Evolutionary conservation across 1,139 yeast genomes (phyloP), one percentile per base, ranked within the genome.

Genomic region (Nakaseomyces uthaithaninus): DNA sequence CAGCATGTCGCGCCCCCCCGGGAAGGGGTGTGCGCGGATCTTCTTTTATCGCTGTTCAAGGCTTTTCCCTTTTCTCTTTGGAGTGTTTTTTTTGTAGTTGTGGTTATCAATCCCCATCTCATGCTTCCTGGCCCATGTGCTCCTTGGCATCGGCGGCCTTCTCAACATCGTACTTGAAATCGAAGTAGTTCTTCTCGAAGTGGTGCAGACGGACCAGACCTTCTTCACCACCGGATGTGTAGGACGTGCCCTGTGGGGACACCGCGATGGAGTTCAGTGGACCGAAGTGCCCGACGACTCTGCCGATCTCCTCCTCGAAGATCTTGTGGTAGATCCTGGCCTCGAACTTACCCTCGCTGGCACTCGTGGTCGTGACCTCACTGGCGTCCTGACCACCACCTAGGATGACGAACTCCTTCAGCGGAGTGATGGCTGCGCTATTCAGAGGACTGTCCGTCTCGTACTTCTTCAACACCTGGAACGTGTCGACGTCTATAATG

Each of bases 371-470:
- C 36, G 99, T 91, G 62, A 91, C 99, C 64, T 89, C 94, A 66
- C 89, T 78, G 31, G 98, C 98, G 62, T 89, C 97, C 71, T 91
- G 98, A 77, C 99, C 99, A 67, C 99, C 99, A 42, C 98, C 98
- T 50, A 93, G 73, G 42, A 91, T 81, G 48, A 91, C 85, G 61
- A 81, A 89, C 61, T 91, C 93, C 67, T 93, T 91, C 43, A 78
- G 70, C 20, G 97, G 91, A 8, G 98, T 89, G 52, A 91, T 81
- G 49, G 95, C 82, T 20, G 97, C 98, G 26, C 95, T 78, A 69
- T 93, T 93, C 74, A 93, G 75, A 44, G 98, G 96, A 39, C 95
- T 89, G 62, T 87, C 96, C 7, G 95, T 82, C 55, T 73, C 75
- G 65, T 73, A 91, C 20, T 77, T 79, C 67, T 89, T 87, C 63